A percentile compares a stretch with the other conserved stretches of the same genome.
Conservation (phyloP, 306 rosid genomes). For the Astragalus glycyphyllos region DNA sequence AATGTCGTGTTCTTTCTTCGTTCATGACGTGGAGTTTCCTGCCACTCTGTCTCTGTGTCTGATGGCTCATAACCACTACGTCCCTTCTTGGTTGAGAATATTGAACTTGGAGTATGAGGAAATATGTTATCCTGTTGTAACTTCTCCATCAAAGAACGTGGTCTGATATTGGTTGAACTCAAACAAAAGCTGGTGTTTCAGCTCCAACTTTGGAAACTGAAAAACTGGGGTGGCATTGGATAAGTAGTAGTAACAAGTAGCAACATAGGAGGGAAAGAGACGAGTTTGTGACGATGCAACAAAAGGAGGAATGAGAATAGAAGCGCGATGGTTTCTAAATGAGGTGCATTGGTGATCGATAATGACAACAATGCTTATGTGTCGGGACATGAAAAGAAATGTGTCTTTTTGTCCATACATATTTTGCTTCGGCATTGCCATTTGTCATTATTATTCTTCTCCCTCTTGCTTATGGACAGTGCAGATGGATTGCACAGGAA, state of each 20-base stretch:
- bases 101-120: constrained; percentile 36
- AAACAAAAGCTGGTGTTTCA: constrained; percentile 10
- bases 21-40: constrained; percentile 61
- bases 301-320: constrained; percentile 19
- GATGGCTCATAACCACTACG: constrained; percentile 92
- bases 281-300: constrained; percentile 28
- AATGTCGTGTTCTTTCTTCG: constrained; percentile 40
- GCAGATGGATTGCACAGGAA: constrained; percentile 11
- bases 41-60: constrained; percentile 82
- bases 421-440: neutral
- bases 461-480: neutral
- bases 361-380: constrained; percentile 40
- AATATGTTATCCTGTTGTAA: constrained; percentile 39
- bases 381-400: constrained; percentile 34
- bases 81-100: constrained; percentile 56
- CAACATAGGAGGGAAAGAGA: neutral
- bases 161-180: constrained; percentile 7
- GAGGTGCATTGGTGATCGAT: constrained; percentile 45
- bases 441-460: constrained; percentile 21
- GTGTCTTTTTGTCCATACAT: constrained; percentile 20
- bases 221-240: neutral
- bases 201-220: constrained; percentile 7
- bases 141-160: constrained; percentile 45
- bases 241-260: neutral
- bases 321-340: constrained; percentile 57